Percentiles rank a stretch among this genome's conserved stretches.
Evolutionary conservation across 2,329 filamentous ascomycete genomes (phyloP).

Genomic region (Arthrobotrys conoides): DNA sequence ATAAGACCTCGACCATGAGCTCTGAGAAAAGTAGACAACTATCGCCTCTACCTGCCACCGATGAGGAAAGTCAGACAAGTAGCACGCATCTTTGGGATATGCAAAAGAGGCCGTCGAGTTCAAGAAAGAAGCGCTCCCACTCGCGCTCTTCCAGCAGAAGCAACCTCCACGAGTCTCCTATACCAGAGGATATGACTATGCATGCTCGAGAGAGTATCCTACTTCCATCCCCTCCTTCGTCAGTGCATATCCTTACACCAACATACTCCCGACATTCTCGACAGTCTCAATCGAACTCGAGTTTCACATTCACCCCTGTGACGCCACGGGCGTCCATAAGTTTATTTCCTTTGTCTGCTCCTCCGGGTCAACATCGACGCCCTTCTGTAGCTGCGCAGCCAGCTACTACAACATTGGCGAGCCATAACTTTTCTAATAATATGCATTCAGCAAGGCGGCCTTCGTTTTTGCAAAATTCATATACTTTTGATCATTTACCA

Average conservation of each 20-base stretch:
- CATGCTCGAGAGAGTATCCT: slow-evolving; percentile 47
- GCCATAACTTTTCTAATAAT: slow-evolving; percentile 33
- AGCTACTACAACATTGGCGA: slow-evolving; percentile 31
- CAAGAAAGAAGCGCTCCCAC: slow-evolving; percentile 53
- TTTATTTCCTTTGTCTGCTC: slow-evolving; percentile 55
- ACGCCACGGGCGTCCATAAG: slow-evolving; percentile 54
- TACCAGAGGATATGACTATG: slow-evolving; percentile 57
- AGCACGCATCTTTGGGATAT: slow-evolving; percentile 38
- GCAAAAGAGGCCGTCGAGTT: slow-evolving; percentile 46
- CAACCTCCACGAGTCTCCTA: slow-evolving; percentile 43
- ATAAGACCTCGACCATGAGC: slow-evolving; percentile 39
- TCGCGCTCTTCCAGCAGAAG: slow-evolving; percentile 54
- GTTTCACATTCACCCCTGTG: slow-evolving; percentile 55
- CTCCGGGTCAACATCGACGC: slow-evolving; percentile 35
- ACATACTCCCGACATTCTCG: slow-evolving; percentile 53
- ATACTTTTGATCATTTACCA: slow-evolving; percentile 21
- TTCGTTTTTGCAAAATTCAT: slow-evolving; percentile 55
- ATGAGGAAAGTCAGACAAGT: slow-evolving; percentile 31
- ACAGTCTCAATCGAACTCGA: slow-evolving; percentile 53
- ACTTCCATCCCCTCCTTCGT: slow-evolving; percentile 49
- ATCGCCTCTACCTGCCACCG: slow-evolving; percentile 45
- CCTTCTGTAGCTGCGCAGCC: slow-evolving; percentile 39
- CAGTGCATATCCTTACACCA: slow-evolving; percentile 50
- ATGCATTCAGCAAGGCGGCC: slow-evolving; percentile 40
- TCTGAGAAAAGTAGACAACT: slow-evolving; percentile 56